Evolutionary conservation across 805 yeast genomes (phyloP).

Genomic region (Clavispora asparagi): DNA sequence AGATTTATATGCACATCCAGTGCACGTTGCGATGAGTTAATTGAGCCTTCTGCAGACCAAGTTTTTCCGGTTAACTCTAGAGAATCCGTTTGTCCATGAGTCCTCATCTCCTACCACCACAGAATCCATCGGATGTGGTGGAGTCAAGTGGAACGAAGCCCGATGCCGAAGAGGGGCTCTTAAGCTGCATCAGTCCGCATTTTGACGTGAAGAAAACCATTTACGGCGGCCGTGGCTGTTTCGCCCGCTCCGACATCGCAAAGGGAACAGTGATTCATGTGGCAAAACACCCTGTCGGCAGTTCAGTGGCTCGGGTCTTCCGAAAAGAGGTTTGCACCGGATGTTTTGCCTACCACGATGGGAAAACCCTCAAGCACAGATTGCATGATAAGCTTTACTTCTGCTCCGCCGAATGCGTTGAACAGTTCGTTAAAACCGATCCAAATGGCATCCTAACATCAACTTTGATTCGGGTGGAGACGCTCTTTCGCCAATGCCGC

Average conservation of each 20-base stretch:
- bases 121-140: neutral
- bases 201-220: conserved; percentile 36
- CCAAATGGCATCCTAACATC: conserved; percentile 27
- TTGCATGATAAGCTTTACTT: conserved; percentile 36
- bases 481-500: conserved; percentile 22
- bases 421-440: conserved; percentile 32
- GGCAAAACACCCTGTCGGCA: conserved; percentile 41
- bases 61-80: neutral
- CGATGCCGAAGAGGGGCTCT: conserved; percentile 1
- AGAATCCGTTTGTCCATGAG: neutral
- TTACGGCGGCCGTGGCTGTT: conserved; percentile 61
- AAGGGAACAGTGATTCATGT: conserved; percentile 35
- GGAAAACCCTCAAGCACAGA: conserved; percentile 42
- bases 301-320: conserved; percentile 46
- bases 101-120: neutral
- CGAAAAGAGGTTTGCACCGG: conserved; percentile 57
- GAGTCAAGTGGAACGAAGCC: neutral
- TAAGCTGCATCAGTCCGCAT: conserved; percentile 7
- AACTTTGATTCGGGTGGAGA: conserved; percentile 34
- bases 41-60: neutral
- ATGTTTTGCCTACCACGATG: conserved; percentile 48
- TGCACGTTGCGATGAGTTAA: neutral
- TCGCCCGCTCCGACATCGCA: conserved; percentile 38
- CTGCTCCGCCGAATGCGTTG: conserved; percentile 44
- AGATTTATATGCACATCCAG: neutral